phyloP scores from a whole-genome alignment of 1,284 basidiomycete species.

The Cutaneotrichosporon sp. region DNA sequence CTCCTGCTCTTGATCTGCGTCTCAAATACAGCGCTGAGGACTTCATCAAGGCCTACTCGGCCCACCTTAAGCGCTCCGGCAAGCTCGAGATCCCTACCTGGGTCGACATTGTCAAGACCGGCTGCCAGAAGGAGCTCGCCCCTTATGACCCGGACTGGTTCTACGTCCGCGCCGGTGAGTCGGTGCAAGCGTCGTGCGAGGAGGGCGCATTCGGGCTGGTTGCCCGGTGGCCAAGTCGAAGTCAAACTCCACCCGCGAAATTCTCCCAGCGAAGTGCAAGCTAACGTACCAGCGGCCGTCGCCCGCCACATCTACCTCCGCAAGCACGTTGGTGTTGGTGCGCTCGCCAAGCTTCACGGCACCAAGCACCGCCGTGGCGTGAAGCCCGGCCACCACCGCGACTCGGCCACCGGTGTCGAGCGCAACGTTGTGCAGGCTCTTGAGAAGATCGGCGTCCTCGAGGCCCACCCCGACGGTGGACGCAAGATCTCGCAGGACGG shows the following conservation, averaged over 20 bases:
- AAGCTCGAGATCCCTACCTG: slow-evolving; percentile 93
- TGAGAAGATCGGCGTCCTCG: slow-evolving; percentile 98
- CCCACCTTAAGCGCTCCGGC: slow-evolving; percentile 67
- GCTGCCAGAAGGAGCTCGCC: slow-evolving; percentile 94
- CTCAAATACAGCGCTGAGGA: slow-evolving; percentile 51
- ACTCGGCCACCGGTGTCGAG: slow-evolving; percentile 80
- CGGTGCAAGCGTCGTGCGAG: neutral
- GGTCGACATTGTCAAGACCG: slow-evolving; percentile 99
- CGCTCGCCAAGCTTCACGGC: slow-evolving; percentile 94
- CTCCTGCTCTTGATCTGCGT: neutral
- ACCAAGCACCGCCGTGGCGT: slow-evolving; percentile 91
- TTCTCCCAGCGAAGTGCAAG: no score
- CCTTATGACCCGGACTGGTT: slow-evolving; percentile 99
- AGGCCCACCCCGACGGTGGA: slow-evolving; percentile 89
- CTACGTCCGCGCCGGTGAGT: slow-evolving; percentile 88
- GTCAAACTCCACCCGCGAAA: neutral
- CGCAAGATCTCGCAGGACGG: slow-evolving; percentile 96
- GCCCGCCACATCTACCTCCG: slow-evolving; percentile 99
- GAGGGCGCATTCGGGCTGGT: neutral
- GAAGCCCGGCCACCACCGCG: slow-evolving; percentile 89
- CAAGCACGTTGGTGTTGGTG: slow-evolving; percentile 93
- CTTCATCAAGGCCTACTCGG: slow-evolving; percentile 77
- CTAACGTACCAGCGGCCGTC: slow-evolving; percentile 66
- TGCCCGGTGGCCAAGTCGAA: neutral
- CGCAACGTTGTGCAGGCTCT: slow-evolving; percentile 91